Percentiles rank a stretch among this genome's conserved stretches.
Evolutionary conservation across 2,329 filamentous ascomycete species (phyloP).

Genomic region (Trichoderma gracile): DNA sequence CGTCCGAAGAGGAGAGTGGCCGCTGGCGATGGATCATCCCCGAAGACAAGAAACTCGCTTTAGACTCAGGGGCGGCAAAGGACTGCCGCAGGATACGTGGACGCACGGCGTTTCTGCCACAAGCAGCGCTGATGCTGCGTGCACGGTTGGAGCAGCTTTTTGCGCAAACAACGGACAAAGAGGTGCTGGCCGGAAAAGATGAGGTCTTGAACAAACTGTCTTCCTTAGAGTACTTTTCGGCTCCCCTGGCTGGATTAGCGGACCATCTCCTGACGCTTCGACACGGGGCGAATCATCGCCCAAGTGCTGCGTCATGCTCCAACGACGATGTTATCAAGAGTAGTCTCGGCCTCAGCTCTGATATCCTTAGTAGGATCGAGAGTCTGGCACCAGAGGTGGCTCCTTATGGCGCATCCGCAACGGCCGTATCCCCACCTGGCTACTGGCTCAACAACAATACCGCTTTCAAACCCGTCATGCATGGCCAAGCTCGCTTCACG

Average conservation of each 20-base stretch:
- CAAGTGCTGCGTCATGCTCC: neutral
- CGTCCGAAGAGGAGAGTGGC: neutral
- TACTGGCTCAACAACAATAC: neutral
- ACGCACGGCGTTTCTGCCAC: neutral
- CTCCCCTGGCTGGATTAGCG: neutral
- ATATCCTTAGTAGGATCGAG: neutral
- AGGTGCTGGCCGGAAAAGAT: neutral
- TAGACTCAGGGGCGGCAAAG: neutral
- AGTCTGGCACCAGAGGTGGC: neutral
- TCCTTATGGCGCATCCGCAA: neutral
- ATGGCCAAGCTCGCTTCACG: conserved; percentile 11
- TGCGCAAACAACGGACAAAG: neutral
- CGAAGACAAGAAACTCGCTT: neutral
- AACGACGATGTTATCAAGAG: neutral
- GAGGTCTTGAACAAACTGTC: neutral
- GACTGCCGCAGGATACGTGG: neutral
- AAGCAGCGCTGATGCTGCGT: neutral
- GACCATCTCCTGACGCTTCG: conserved; percentile 13
- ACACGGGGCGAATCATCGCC: neutral
- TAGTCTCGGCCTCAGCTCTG: neutral
- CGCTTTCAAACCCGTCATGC: neutral
- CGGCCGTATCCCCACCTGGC: neutral
- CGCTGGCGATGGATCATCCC: neutral
- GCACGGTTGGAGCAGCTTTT: neutral
- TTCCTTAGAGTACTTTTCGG: neutral